Evolutionary conservation across 169 alveolate species (phyloP).

Genomic region (Plasmodium malariae): DNA sequence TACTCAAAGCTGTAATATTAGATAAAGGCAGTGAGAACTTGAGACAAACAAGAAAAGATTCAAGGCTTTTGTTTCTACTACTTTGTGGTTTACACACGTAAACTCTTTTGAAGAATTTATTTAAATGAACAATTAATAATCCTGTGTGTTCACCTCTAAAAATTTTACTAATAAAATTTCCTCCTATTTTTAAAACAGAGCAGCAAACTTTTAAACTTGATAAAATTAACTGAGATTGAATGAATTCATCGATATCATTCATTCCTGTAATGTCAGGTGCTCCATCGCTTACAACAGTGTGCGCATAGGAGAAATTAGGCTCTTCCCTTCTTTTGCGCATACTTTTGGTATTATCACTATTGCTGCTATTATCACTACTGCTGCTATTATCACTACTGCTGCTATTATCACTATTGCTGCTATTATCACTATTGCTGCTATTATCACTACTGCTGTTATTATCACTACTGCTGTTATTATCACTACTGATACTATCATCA

Average conservation of each 20-base stretch:
- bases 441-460: background rate
- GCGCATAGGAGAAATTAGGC: constrained; percentile 86
- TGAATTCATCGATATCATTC: constrained; percentile 93
- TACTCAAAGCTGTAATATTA: constrained; percentile 20
- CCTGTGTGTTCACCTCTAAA: constrained; percentile 95
- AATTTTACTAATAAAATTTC: constrained; percentile 96
- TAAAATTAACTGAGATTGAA: constrained; percentile 94
- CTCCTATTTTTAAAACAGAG: constrained; percentile 93
- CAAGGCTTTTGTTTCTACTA: constrained; percentile 90
- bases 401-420: too few species aligned
- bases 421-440: background rate
- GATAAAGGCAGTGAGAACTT: constrained; percentile 76
- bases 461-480: background rate
- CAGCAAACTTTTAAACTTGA: constrained; percentile 94
- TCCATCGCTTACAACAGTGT: constrained; percentile 97
- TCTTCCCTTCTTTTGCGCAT: too few species aligned
- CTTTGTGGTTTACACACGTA: constrained; percentile 92
- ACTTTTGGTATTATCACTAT: too few species aligned
- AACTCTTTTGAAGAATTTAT: constrained; percentile 86
- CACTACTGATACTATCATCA: constrained; percentile 4
- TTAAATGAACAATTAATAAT: constrained; percentile 83
- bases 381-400: too few species aligned
- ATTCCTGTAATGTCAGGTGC: constrained; percentile 99
- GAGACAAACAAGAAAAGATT: constrained; percentile 91
- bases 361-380: too few species aligned